These are phyloP conservation scores for Falciphora oryzae DNA, from an alignment of 2,329 filamentous ascomycete species.

Conservation along the genomic window DNA sequence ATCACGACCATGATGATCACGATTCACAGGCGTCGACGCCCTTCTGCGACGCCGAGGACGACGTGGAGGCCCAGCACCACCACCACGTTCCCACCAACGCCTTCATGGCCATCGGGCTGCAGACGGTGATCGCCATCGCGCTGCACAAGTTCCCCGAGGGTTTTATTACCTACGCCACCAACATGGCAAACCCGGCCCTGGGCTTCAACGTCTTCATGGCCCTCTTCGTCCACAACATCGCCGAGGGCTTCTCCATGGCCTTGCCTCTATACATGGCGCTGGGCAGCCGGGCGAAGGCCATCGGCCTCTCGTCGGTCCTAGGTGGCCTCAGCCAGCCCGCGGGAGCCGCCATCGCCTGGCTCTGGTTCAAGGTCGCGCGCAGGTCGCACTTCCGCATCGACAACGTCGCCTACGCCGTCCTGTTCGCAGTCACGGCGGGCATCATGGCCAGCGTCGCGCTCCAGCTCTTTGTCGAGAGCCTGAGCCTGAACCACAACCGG, in stretches of 20 bases:
- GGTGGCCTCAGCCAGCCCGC: slow-evolving; percentile 84
- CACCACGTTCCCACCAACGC: slow-evolving; percentile 94
- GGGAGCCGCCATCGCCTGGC: slow-evolving; percentile 74
- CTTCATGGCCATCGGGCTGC: slow-evolving; percentile 90
- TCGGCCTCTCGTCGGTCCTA: slow-evolving; percentile 75
- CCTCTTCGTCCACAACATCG: slow-evolving; percentile 96
- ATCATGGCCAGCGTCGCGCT: slow-evolving; percentile 94
- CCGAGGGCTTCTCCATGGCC: slow-evolving; percentile 92
- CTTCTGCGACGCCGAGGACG: slow-evolving; percentile 21
- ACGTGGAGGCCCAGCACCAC: slow-evolving; percentile 62
- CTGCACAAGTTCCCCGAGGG: slow-evolving; percentile 91
- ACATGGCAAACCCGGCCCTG: slow-evolving; percentile 85
- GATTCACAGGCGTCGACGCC: slow-evolving; percentile 13
- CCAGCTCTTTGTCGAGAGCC: slow-evolving; percentile 79
- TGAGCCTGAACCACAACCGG: slow-evolving; percentile 75
- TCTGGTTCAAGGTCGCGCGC: slow-evolving; percentile 75
- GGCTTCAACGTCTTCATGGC: slow-evolving; percentile 93
- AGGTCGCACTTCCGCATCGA: slow-evolving; percentile 43
- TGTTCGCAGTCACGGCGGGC: slow-evolving; percentile 86
- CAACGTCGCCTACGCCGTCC: slow-evolving; percentile 62
- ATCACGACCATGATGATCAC: slow-evolving; percentile 18
- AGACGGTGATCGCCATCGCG: slow-evolving; percentile 91
- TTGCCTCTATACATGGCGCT: slow-evolving; percentile 90
- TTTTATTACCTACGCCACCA: slow-evolving; percentile 91
- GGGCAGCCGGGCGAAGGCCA: slow-evolving; percentile 71